Evolutionary conservation across 1,139 yeast genomes (phyloP), one percentile per base, ranked within the genome.

Genomic region (Magnusiomyces paraingens): DNA sequence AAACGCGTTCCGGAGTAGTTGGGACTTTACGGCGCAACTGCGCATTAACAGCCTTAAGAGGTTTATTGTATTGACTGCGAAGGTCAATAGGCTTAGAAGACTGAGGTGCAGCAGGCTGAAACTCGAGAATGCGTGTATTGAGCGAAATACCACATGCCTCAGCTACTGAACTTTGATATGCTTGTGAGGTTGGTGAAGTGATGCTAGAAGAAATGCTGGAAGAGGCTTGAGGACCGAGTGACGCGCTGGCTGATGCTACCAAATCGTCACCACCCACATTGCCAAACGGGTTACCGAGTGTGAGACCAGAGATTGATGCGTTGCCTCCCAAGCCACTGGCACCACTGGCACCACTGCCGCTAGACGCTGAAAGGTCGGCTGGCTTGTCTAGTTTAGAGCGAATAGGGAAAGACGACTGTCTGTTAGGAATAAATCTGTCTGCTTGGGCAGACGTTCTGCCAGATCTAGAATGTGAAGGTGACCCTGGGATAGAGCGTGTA

Each of bases 61-160:
- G 67, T 38, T 73, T 69, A 55, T 67, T 69, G 57, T 70, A 74
- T 52, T 70, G 75, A 26, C 72, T 64, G 52, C 76, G 68, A 55
- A 84, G 70, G 61, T 79, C 80, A 38, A 81, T 71, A 6, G 86
- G 82, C 54, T 75, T 76, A 54, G 78, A 75, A 21, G 86, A 73
- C 62, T 82, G 88, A 1, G 98, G 98, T 11, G 97, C 93, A 44
- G 79, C 74, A 18, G 95, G 96, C 69, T 88, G 88, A 69, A 86
- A 93, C 64, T 89, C 91, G 57, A 93, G 73, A 46, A 93, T 88
- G 58, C 97, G 77, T 56, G 89, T 86, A 61, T 89, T 86, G 66
- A 89, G 81, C 55, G 87, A 86, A 53, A 91, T 76, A 0, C 98
- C 98, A 1, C 97, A 90, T 0, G 97, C 97, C 67, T 87, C 88